These are phyloP conservation scores for Colletotrichum salicis DNA, from an alignment of 2,329 filamentous ascomycete genomes.

Conservation along the genomic window DNA sequence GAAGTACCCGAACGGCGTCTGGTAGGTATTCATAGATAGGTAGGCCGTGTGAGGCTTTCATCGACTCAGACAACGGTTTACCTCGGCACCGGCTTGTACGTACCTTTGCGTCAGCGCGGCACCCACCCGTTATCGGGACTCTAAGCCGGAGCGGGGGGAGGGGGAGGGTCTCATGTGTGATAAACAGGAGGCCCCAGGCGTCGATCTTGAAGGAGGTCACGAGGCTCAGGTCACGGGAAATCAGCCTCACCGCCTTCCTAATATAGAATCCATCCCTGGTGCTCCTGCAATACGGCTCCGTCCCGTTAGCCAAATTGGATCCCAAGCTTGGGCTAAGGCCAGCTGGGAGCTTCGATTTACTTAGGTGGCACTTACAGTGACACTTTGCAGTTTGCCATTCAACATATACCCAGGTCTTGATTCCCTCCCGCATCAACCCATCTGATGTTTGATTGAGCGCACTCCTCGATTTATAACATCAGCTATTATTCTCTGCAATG, in stretches of 20 bases:
- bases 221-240: not conserved
- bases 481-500: not conserved
- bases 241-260: not conserved
- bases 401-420: not conserved
- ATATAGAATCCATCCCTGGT: not conserved
- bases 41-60: too few species aligned
- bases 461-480: not conserved
- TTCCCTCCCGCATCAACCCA: not conserved
- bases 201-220: not conserved
- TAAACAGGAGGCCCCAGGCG: not conserved
- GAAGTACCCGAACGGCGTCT: too few species aligned
- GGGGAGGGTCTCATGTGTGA: not conserved
- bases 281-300: not conserved
- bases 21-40: too few species aligned
- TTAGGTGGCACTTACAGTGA: conserved; percentile 7
- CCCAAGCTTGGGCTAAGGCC: not conserved
- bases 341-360: conserved; percentile 6
- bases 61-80: not conserved
- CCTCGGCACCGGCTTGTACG: conserved; percentile 9
- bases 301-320: not conserved
- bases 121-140: not conserved
- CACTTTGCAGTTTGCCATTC: not conserved
- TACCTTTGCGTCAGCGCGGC: not conserved
- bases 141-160: not conserved
- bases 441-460: not conserved